Evolutionary conservation across 208 protist species (phyloP).

Genomic region (Willaertia magna): DNA sequence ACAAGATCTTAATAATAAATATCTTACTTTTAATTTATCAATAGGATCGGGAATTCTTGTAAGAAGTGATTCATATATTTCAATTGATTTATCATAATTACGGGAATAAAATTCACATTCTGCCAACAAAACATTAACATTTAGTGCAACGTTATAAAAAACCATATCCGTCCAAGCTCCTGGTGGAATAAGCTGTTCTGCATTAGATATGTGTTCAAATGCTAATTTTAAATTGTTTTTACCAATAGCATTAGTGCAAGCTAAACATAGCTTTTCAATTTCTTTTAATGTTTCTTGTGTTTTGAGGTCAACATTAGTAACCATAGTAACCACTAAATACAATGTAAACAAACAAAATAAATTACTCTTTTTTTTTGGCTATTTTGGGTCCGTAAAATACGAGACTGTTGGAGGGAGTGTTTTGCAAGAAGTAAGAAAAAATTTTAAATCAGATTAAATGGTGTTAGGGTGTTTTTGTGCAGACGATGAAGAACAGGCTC

Average conservation of each 20-base stretch:
- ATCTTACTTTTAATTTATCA: not conserved
- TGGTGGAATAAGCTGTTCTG: not conserved
- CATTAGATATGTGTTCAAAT: not conserved
- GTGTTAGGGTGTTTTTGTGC: no score
- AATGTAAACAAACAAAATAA: no score
- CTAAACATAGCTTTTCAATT: not conserved
- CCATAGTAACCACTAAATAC: no score
- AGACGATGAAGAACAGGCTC: no score
- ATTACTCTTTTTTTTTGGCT: no score
- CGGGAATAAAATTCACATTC: not conserved
- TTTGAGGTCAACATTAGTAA: no score
- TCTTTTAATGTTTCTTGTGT: no score
- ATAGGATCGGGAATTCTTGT: not conserved
- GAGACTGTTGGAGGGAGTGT: no score
- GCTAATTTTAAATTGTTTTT: not conserved
- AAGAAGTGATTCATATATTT: not conserved
- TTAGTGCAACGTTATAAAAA: not conserved
- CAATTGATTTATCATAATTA: not conserved
- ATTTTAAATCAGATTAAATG: no score
- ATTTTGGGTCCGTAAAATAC: no score
- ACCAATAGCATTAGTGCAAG: not conserved
- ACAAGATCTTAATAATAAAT: not conserved
- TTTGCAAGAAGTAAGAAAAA: no score
- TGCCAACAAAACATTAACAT: not conserved
- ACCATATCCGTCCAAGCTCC: not conserved